Percentiles rank a stretch among this genome's conserved stretches.
Conservation (phyloP, 2,329 filamentous ascomycete genomes). For the Remersonia thermophila region DNA sequence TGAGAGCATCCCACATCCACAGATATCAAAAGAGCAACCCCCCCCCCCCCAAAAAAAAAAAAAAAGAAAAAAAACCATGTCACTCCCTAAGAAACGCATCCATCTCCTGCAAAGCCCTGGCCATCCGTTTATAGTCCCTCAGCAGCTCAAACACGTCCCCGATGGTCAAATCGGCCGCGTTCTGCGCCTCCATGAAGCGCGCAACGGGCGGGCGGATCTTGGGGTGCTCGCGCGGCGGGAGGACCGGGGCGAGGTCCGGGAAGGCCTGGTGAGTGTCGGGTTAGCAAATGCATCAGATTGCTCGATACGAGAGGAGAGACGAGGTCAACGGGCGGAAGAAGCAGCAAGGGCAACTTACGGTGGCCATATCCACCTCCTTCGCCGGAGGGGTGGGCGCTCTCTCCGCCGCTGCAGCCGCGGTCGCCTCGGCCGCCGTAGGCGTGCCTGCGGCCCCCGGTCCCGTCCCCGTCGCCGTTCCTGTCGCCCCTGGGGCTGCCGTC, state of each 20-base stretch:
- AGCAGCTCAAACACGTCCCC: conserved; percentile 63
- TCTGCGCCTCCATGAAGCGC: conserved; percentile 60
- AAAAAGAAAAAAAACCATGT: no score
- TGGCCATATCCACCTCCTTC: background rate
- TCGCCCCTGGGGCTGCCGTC: conserved; percentile 27
- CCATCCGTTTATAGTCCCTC: conserved; percentile 62
- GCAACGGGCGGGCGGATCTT: conserved; percentile 55
- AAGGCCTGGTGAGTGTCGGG: no score
- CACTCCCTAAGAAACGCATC: conserved; percentile 34
- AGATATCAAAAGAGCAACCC: no score
- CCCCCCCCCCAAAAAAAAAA: no score
- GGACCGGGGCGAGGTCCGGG: conserved; percentile 42
- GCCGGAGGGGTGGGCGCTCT: background rate
- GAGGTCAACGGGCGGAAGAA: no score
- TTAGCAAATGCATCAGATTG: no score
- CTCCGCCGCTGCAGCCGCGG: background rate
- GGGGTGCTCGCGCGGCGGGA: conserved; percentile 41
- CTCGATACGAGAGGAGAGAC: background rate
- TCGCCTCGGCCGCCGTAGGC: background rate
- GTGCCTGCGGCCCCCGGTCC: conserved; percentile 22
- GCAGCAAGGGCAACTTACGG: background rate
- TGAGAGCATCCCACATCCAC: no score
- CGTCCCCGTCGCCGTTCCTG: conserved; percentile 21
- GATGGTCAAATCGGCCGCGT: conserved; percentile 56
- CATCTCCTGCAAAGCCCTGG: conserved; percentile 49